Conservation (phyloP, 1,284 basidiomycete genomes). For the Bjerkandera adusta region DNA sequence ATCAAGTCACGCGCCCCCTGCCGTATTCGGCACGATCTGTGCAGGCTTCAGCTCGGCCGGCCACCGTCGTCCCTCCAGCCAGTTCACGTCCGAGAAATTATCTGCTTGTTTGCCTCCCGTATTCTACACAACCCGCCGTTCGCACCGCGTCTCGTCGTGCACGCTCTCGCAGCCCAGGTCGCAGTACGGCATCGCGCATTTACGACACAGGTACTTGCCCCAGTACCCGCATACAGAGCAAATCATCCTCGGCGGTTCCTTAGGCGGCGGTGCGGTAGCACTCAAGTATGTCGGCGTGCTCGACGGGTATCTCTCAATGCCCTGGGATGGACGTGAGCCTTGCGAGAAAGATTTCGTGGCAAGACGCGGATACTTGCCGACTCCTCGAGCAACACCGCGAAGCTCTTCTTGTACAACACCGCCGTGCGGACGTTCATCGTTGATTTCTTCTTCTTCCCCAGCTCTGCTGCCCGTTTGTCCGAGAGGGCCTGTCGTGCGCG, state of each 20-base stretch:
- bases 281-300: constrained; percentile 57
- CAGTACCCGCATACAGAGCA: constrained; percentile 72
- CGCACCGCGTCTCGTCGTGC: constrained; percentile 63
- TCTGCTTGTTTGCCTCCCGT: too few species aligned
- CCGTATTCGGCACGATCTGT: constrained; percentile 8
- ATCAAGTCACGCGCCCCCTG: constrained; percentile 5
- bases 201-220: constrained; percentile 60
- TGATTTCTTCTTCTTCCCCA: constrained; percentile 71
- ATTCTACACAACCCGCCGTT: constrained; percentile 46
- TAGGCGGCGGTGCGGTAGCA: constrained; percentile 45
- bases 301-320: constrained; percentile 51
- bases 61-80: too few species aligned
- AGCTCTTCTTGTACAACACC: constrained; percentile 75
- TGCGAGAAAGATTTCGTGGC: neutral
- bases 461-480: constrained; percentile 53
- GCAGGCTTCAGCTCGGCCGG: too few species aligned
- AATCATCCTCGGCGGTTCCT: constrained; percentile 49
- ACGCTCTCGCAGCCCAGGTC: constrained; percentile 52
- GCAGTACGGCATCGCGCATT: constrained; percentile 60
- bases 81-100: too few species aligned
- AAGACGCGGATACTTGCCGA: constrained; percentile 50
- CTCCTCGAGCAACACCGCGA: constrained; percentile 72
- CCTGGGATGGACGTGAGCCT: constrained; percentile 37
- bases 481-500: constrained; percentile 71
- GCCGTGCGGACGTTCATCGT: constrained; percentile 76